These are phyloP conservation scores for Rhodotorula sp. DNA, from an alignment of 1,284 basidiomycete species.

Conservation along the genomic window DNA sequence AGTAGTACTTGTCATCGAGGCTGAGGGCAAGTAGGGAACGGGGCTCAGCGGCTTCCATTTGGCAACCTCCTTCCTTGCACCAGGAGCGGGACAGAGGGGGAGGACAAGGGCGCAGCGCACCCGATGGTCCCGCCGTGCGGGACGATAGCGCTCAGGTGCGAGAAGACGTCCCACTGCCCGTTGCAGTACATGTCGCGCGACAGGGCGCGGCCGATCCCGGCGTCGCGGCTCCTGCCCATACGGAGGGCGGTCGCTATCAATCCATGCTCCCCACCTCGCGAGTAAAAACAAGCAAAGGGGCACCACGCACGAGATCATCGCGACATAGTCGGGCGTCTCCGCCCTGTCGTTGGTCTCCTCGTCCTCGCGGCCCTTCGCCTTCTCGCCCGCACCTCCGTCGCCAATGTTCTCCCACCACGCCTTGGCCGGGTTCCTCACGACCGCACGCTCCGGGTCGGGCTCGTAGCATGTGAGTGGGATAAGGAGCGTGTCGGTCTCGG, in stretches of 20 bases:
- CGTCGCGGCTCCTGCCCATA: conserved; percentile 60
- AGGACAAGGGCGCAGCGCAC: conserved; percentile 54
- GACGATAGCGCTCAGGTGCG: conserved; percentile 76
- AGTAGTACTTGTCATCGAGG: conserved; percentile 81
- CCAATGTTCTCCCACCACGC: conserved; percentile 8
- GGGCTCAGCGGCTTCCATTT: neutral
- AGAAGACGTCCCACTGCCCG: conserved; percentile 77
- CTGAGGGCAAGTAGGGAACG: conserved; percentile 51
- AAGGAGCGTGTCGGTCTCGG: conserved; percentile 56
- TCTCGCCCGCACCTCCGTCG: no score
- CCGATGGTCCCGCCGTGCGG: conserved; percentile 82
- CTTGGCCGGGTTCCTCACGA: conserved; percentile 8
- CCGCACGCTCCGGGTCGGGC: neutral
- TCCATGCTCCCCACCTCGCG: neutral
- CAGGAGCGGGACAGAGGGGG: neutral
- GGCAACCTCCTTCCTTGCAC: neutral
- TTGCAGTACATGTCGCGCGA: conserved; percentile 86
- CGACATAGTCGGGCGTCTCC: conserved; percentile 13
- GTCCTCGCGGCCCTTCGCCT: neutral
- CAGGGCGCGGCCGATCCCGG: conserved; percentile 76
- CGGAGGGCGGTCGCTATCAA: neutral
- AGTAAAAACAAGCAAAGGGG: neutral
- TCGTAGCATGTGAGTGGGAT: conserved; percentile 53
- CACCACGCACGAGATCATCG: conserved; percentile 29
- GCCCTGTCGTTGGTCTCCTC: neutral